These are phyloP conservation scores for Taphrina wiesneri DNA, from an alignment of 1,139 yeast genomes.

Conservation along the genomic window DNA sequence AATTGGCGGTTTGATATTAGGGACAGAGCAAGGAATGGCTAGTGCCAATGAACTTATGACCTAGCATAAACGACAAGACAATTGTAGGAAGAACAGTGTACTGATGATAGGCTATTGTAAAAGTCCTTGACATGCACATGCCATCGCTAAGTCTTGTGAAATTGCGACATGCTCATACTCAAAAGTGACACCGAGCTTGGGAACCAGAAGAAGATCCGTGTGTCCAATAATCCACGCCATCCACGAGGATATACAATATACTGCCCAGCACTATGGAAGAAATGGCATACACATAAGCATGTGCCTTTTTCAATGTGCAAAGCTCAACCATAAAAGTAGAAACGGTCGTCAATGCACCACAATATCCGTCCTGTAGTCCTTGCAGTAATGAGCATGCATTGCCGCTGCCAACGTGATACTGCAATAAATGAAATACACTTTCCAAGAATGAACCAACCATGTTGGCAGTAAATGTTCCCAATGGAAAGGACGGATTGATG, in stretches of 20 bases:
- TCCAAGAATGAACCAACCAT: constrained; percentile 58
- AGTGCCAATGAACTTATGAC: background rate
- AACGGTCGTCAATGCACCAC: constrained; percentile 43
- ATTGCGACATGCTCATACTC: background rate
- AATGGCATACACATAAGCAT: constrained; percentile 38
- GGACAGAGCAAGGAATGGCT: background rate
- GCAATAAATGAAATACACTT: constrained; percentile 57
- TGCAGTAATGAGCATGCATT: constrained; percentile 43
- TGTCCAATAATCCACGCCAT: constrained; percentile 37
- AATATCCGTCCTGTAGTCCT: constrained; percentile 44
- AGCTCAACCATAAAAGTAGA: constrained; percentile 43
- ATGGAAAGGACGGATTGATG: constrained; percentile 52
- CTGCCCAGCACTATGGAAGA: constrained; percentile 35
- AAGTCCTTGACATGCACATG: background rate
- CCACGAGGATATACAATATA: constrained; percentile 35
- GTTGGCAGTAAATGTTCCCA: constrained; percentile 78
- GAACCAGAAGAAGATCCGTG: constrained; percentile 12
- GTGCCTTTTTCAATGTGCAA: constrained; percentile 41
- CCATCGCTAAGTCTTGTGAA: background rate
- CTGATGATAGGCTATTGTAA: background rate
- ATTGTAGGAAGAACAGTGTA: background rate
- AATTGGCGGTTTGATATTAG: background rate
- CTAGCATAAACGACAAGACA: background rate
- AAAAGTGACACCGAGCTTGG: background rate
- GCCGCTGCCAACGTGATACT: constrained; percentile 44